Evolutionary conservation across 495 filamentous ascomycete genomes (phyloP).

Genomic region (Talaromyces nanjingensis): DNA sequence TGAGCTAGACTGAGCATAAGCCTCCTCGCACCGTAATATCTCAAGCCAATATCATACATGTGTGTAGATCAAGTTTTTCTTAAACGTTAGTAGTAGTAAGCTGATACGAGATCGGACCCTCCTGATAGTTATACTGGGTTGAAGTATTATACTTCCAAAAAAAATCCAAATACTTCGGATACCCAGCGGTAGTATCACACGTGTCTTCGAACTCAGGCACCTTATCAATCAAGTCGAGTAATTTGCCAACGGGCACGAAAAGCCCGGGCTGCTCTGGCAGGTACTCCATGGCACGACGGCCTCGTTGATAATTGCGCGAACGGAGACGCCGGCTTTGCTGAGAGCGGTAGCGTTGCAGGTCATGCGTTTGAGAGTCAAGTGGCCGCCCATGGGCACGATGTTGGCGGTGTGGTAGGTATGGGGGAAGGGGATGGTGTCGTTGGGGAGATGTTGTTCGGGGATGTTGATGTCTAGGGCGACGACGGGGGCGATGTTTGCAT

Average conservation of each 20-base stretch:
- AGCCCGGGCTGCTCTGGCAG: conserved; percentile 17
- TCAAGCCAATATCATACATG: no score
- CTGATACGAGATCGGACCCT: background rate
- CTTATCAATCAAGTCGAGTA: conserved; percentile 11
- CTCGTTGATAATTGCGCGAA: conserved; percentile 20
- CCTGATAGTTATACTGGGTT: no score
- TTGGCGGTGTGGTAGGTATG: conserved; percentile 41
- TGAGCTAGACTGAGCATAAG: no score
- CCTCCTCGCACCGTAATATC: no score
- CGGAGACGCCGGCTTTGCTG: conserved; percentile 13
- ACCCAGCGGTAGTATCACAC: conserved; percentile 14
- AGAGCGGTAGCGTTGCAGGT: conserved; percentile 30
- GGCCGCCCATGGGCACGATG: conserved; percentile 47
- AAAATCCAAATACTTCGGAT: conserved; percentile 18
- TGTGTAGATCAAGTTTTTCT: no score
- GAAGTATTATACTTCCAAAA: conserved; percentile 21
- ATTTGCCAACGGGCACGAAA: conserved; percentile 16
- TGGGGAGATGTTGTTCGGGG: no score
- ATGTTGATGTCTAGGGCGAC: conserved; percentile 41
- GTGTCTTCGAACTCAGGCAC: conserved; percentile 12
- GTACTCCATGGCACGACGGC: conserved; percentile 18
- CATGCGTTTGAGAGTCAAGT: conserved; percentile 40
- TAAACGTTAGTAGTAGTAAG: background rate
- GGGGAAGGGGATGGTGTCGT: no score
- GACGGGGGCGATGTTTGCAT: conserved; percentile 47